Conservation (phyloP, 1,284 basidiomycete species). For the Ganoderma leucocontextum region DNA sequence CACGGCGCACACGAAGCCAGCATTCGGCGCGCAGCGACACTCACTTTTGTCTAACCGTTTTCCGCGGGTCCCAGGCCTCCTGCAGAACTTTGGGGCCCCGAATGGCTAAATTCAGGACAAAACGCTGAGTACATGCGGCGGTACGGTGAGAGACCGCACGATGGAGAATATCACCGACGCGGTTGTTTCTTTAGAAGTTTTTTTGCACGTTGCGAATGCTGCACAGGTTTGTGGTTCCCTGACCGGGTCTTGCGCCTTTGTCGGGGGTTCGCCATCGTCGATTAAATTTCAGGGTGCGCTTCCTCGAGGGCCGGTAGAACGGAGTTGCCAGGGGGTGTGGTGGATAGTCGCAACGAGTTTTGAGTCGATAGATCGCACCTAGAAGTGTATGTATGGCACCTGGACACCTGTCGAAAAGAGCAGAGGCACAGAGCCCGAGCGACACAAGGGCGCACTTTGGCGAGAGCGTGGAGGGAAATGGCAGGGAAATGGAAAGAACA, state of each 20-base stretch:
- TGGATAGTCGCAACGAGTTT: constrained; percentile 11
- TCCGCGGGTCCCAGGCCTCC: constrained; percentile 88
- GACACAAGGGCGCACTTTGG: not conserved
- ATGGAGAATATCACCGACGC: constrained; percentile 53
- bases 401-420: not conserved
- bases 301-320: constrained; percentile 21
- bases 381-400: not conserved
- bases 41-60: constrained; percentile 95
- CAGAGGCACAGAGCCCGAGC: not conserved
- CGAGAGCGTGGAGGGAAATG: constrained; percentile 19
- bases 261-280: constrained; percentile 89
- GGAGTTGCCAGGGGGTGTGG: constrained; percentile 16
- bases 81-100: constrained; percentile 86
- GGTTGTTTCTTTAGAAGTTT: constrained; percentile 82
- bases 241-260: constrained; percentile 86
- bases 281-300: constrained; percentile 20
- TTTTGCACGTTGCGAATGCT: constrained; percentile 74
- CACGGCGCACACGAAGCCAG: constrained; percentile 20
- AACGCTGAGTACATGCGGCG: constrained; percentile 27
- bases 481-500: constrained; percentile 21
- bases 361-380: not conserved
- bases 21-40: constrained; percentile 41
- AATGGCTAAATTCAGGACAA: constrained; percentile 61
- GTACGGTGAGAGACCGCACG: constrained; percentile 14
- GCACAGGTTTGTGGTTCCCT: constrained; percentile 71